Evolutionary conservation across 139 green algal genomes (phyloP).

Genomic region (Chlamydomonas asymmetrica): DNA sequence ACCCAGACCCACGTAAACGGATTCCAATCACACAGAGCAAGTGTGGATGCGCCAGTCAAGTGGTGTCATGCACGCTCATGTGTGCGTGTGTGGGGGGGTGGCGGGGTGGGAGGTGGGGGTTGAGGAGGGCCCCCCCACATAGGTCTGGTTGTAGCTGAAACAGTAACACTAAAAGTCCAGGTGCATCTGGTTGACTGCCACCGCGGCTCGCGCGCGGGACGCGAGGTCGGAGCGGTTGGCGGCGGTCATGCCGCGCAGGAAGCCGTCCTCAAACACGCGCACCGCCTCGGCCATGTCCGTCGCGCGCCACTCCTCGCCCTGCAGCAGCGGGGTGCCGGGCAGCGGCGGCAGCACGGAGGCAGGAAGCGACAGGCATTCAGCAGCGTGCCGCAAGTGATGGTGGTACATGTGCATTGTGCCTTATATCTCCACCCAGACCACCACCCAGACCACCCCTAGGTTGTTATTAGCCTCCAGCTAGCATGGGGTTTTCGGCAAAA

Average conservation of each 20-base stretch:
- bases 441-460: neutral
- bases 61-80: no score
- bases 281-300: slow-evolving; percentile 17
- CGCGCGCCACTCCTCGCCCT: slow-evolving; percentile 21
- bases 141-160: no score
- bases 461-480: neutral
- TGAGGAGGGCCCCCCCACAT: no score
- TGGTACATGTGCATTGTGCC: neutral
- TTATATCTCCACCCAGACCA: neutral
- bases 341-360: neutral
- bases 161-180: slow-evolving; percentile 31
- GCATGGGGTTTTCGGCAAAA: neutral
- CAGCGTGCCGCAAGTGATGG: neutral
- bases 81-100: no score
- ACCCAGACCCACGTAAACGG: no score
- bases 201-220: slow-evolving; percentile 6
- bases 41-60: no score
- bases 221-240: slow-evolving; percentile 18
- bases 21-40: no score
- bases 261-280: slow-evolving; percentile 13
- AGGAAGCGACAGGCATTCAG: neutral
- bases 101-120: no score
- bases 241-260: slow-evolving; percentile 1
- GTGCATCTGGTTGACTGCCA: slow-evolving; percentile 21
- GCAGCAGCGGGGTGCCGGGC: no score